Percentiles rank a stretch among this genome's conserved stretches.
Conservation (phyloP, 2,329 filamentous ascomycete genomes). For the Colletotrichum lentis region DNA sequence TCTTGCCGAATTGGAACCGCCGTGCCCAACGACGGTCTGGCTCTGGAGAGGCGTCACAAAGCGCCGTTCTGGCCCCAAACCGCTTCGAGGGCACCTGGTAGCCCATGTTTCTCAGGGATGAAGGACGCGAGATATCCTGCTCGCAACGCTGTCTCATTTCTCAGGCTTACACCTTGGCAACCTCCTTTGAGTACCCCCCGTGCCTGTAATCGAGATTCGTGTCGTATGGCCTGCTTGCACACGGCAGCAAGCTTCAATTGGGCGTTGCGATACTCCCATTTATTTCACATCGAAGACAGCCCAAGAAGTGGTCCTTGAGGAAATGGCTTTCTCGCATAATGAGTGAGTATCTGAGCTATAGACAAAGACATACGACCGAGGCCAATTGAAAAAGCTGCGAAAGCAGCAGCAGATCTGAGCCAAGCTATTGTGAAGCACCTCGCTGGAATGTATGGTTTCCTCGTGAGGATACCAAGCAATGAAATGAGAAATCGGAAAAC, state of each 20-base stretch:
- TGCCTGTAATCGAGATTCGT: not conserved
- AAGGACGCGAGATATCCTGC: not conserved
- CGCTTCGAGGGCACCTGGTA: not conserved
- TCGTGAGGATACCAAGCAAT: not conserved
- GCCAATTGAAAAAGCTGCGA: not conserved
- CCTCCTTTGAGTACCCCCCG: not conserved
- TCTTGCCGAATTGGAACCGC: not conserved
- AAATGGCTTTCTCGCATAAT: not conserved
- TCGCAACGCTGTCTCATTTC: constrained; percentile 13
- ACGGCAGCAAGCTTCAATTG: not conserved
- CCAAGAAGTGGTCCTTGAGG: not conserved
- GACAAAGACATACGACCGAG: not conserved
- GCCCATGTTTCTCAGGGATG: not conserved
- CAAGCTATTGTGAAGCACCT: not conserved
- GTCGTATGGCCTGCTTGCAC: not conserved
- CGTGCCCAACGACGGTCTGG: not conserved
- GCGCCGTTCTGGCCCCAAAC: constrained; percentile 2
- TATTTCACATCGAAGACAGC: not conserved
- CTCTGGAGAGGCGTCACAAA: not conserved
- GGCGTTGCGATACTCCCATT: not conserved
- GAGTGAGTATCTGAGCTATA: constrained; percentile 13
- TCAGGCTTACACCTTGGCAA: not conserved
- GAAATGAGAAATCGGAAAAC: not conserved
- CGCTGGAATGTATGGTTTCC: not conserved
- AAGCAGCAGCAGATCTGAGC: constrained; percentile 9